phyloP scores from a whole-genome alignment of 202 grass and related monocot genomes.

The Zoysia matrella region DNA sequence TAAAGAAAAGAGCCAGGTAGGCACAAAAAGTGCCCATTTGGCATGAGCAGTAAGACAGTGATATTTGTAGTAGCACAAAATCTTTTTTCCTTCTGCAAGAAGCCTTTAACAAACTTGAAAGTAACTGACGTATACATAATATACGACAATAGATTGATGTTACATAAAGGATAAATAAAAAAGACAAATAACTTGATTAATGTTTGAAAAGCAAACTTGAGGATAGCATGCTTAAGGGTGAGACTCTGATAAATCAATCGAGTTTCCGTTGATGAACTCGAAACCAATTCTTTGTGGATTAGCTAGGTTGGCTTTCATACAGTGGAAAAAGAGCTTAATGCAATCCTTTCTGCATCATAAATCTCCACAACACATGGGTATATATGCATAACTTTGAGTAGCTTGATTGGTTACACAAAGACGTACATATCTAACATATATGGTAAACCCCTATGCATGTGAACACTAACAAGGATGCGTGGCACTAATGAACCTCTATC shows the following conservation, averaged over 20 bases:
- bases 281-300: neutral
- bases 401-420: neutral
- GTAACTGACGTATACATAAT: conserved; percentile 32
- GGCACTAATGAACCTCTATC: too few species aligned
- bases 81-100: conserved; percentile 9
- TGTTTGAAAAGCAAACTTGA: neutral
- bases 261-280: neutral
- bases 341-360: conserved; percentile 8
- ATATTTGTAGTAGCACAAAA: conserved; percentile 17
- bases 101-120: conserved; percentile 58
- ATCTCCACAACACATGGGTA: neutral
- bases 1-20: neutral
- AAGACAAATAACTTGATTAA: neutral
- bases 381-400: neutral
- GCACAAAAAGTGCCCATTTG: neutral
- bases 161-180: conserved; percentile 10
- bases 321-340: neutral
- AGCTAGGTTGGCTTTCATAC: neutral
- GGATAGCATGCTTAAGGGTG: neutral
- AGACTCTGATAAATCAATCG: neutral
- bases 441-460: too few species aligned
- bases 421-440: neutral
- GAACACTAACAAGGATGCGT: neutral
- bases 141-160: neutral
- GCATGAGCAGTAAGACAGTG: conserved; percentile 11